A percentile compares a stretch with the other conserved stretches of the same genome.
phyloP scores from a whole-genome alignment of 176 grass and related monocot genomes.

The maize (Zea mays) region Zm-B73-REFERENCE-NAM-5.0 NC_050101.1:96069501-96070000 shows the following conservation, averaged over 20 bases:
- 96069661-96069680: slow-evolving; percentile 89
- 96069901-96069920: slow-evolving; percentile 2
- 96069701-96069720: slow-evolving; percentile 86
- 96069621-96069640: slow-evolving; percentile 28
- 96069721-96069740: slow-evolving; percentile 99
- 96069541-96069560: slow-evolving; percentile 93
- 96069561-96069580: slow-evolving; percentile 98
- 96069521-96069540: slow-evolving; percentile 91
- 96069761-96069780: slow-evolving; percentile 97
- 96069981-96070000: slow-evolving; percentile 49
- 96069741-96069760: slow-evolving; percentile 96
- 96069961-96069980: slow-evolving; percentile 31
- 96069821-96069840: not conserved
- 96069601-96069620: slow-evolving; percentile 1
- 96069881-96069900: slow-evolving; percentile 21
- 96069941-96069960: slow-evolving; percentile 69
- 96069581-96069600: slow-evolving; percentile 40
- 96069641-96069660: slow-evolving; percentile 89
- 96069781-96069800: slow-evolving; percentile 25
- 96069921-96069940: slow-evolving; percentile 87
- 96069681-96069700: slow-evolving; percentile 98
- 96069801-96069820: not conserved
- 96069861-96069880: slow-evolving; percentile 10
- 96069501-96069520: slow-evolving; percentile 83
- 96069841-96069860: not conserved